Evolutionary conservation across 805 yeast genomes (phyloP).

Genomic region (Lipomyces yamanashiensis): DNA sequence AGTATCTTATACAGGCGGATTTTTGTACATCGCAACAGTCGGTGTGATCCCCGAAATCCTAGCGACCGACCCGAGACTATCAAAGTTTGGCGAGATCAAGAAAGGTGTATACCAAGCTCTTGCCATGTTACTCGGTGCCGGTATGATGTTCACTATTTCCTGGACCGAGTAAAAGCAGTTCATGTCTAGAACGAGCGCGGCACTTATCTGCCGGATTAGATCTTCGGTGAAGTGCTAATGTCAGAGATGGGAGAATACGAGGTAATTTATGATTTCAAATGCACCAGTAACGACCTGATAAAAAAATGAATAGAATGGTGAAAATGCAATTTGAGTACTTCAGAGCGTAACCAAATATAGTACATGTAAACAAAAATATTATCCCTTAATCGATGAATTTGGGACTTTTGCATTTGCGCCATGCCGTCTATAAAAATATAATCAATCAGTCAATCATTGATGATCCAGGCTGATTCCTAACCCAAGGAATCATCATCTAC

Average conservation of each 20-base stretch:
- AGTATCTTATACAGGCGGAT: conserved; percentile 48
- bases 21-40: conserved; percentile 71
- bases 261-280: no score
- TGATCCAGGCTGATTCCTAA: no score
- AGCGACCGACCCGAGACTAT: conserved; percentile 47
- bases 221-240: background rate
- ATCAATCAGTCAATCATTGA: no score
- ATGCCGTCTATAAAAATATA: no score
- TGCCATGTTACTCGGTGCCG: conserved; percentile 59
- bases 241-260: background rate
- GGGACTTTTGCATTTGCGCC: no score
- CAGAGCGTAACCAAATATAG: no score
- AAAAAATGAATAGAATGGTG: no score
- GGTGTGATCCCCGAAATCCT: conserved; percentile 77
- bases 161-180: conserved; percentile 48
- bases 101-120: conserved; percentile 54
- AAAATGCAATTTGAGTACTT: no score
- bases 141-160: conserved; percentile 59
- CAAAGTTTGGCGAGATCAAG: conserved; percentile 49
- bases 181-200: background rate
- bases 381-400: no score
- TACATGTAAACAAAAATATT: no score
- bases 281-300: no score
- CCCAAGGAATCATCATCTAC: no score
- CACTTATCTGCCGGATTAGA: background rate